Conservation (phyloP, 1,284 basidiomycete genomes). For the Caloboletus firmus region DNA sequence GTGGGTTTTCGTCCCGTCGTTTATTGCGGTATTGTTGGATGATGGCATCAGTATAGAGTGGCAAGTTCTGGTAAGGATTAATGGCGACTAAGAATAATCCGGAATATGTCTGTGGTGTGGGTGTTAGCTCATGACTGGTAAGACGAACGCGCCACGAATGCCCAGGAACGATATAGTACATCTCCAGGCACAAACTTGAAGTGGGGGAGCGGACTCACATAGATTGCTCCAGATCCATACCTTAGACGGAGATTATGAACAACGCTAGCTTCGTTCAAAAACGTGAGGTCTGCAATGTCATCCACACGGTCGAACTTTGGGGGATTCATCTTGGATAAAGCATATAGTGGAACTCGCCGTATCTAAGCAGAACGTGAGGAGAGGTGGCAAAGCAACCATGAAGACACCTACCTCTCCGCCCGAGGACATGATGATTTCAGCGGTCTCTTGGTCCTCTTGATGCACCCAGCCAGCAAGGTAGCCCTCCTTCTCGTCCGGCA, state of each 20-base stretch:
- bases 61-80: conserved; percentile 93
- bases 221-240: conserved; percentile 92
- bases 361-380: conserved; percentile 47
- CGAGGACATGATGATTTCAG: conserved; percentile 76
- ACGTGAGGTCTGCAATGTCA: conserved; percentile 98
- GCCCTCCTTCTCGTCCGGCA: conserved; percentile 85
- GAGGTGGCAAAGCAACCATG: neutral
- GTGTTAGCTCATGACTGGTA: conserved; percentile 14
- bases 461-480: conserved; percentile 91
- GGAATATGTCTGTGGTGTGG: conserved; percentile 78
- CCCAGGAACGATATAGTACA: neutral
- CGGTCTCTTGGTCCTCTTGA: conserved; percentile 77
- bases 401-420: conserved; percentile 66
- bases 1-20: conserved; percentile 92
- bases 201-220: conserved; percentile 60
- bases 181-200: conserved; percentile 1
- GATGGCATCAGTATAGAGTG: conserved; percentile 92
- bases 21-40: conserved; percentile 92
- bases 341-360: conserved; percentile 72
- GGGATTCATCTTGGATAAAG: conserved; percentile 94
- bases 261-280: conserved; percentile 97
- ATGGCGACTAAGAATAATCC: conserved; percentile 97
- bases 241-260: conserved; percentile 94
- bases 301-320: conserved; percentile 98
- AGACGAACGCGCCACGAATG: conserved; percentile 1